Conservation (phyloP, 1,284 basidiomycete genomes). For the Gymnopus androsaceus region DNA sequence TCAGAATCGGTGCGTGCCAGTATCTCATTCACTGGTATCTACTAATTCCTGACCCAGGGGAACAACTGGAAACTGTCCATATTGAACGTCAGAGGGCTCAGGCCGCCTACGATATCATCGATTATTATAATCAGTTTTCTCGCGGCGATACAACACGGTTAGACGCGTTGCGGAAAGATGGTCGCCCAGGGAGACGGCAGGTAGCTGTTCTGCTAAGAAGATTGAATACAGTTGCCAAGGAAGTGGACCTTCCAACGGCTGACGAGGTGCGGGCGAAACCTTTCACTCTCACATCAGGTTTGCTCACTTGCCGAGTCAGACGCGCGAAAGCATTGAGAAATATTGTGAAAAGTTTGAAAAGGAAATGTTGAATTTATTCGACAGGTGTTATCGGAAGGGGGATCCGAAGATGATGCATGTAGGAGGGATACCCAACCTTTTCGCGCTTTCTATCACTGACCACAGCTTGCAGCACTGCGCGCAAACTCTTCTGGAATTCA, state of each 20-base stretch:
- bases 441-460: background rate
- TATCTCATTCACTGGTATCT: constrained; percentile 9
- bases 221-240: constrained; percentile 86
- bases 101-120: constrained; percentile 92
- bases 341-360: constrained; percentile 99
- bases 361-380: constrained; percentile 96
- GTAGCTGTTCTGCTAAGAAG: constrained; percentile 90
- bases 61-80: constrained; percentile 95
- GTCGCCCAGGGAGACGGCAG: constrained; percentile 83
- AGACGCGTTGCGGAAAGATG: constrained; percentile 83
- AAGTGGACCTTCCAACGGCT: constrained; percentile 83
- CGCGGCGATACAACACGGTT: constrained; percentile 80
- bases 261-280: constrained; percentile 58
- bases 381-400: constrained; percentile 91
- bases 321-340: constrained; percentile 86
- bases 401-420: constrained; percentile 99
- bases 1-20: constrained; percentile 77
- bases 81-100: constrained; percentile 91
- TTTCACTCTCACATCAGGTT: background rate
- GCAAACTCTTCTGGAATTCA: constrained; percentile 95
- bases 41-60: constrained; percentile 47
- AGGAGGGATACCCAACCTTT: constrained; percentile 34
- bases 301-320: constrained; percentile 44
- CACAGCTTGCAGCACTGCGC: constrained; percentile 82
- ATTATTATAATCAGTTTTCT: constrained; percentile 93